phyloP scores from a whole-genome alignment of 2,329 filamentous ascomycete species.

The Lecanicillium sp. region DNA sequence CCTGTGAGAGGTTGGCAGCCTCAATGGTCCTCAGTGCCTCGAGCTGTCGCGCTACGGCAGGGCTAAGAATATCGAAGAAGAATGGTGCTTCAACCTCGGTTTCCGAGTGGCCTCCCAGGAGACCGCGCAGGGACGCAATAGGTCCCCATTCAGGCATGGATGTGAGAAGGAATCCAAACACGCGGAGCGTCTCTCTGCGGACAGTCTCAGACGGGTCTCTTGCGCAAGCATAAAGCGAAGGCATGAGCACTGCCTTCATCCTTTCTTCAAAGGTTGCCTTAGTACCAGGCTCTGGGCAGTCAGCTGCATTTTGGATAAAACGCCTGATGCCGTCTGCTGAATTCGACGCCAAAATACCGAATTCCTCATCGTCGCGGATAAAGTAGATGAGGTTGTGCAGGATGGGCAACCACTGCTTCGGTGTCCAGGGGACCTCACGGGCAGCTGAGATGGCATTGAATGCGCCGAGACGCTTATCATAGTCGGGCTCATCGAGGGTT shows the following conservation, averaged over 20 bases:
- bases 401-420: slow-evolving; percentile 78
- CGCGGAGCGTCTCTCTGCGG: slow-evolving; percentile 70
- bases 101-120: slow-evolving; percentile 58
- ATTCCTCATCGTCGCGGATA: slow-evolving; percentile 78
- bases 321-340: slow-evolving; percentile 73
- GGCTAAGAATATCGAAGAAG: slow-evolving; percentile 87
- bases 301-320: slow-evolving; percentile 60
- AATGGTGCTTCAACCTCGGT: slow-evolving; percentile 63
- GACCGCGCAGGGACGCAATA: slow-evolving; percentile 63
- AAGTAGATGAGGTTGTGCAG: slow-evolving; percentile 86
- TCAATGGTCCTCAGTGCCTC: slow-evolving; percentile 75
- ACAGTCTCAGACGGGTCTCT: slow-evolving; percentile 77
- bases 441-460: slow-evolving; percentile 65
- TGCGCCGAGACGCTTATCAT: slow-evolving; percentile 69
- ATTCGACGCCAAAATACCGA: slow-evolving; percentile 72
- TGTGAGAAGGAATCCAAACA: slow-evolving; percentile 72
- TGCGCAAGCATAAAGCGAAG: slow-evolving; percentile 68
- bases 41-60: slow-evolving; percentile 77
- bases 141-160: slow-evolving; percentile 61
- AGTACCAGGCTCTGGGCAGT: slow-evolving; percentile 25
- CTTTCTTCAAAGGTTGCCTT: slow-evolving; percentile 47
- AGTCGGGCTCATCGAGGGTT: slow-evolving; percentile 79
- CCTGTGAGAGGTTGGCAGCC: slow-evolving; percentile 53
- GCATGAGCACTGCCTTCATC: slow-evolving; percentile 59
- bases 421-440: slow-evolving; percentile 50